These are phyloP conservation scores for Venturia pyrina DNA, from an alignment of 2,329 filamentous ascomycete species.

Conservation along the genomic window DNA sequence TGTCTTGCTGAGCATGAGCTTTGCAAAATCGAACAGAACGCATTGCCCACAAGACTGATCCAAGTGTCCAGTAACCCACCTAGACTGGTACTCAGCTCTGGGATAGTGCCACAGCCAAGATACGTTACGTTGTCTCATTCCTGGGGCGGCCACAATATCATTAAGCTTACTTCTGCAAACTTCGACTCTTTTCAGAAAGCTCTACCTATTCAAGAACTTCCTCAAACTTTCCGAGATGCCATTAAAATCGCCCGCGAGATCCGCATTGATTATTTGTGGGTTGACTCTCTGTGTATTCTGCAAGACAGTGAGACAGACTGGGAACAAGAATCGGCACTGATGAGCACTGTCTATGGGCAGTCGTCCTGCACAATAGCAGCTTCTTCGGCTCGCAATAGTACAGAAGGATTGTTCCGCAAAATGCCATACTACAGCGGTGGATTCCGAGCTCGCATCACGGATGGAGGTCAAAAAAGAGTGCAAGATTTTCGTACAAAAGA, in stretches of 20 bases:
- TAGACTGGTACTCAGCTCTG: background rate
- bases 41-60: background rate
- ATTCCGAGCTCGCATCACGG: background rate
- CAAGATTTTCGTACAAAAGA: background rate
- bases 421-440: background rate
- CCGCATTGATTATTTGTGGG: slow-evolving; percentile 6
- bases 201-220: background rate
- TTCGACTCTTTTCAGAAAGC: background rate
- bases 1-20: background rate
- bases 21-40: background rate
- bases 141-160: slow-evolving; percentile 3
- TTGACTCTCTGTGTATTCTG: slow-evolving; percentile 12
- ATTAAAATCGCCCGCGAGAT: background rate
- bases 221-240: slow-evolving; percentile 10
- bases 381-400: background rate
- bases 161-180: slow-evolving; percentile 1
- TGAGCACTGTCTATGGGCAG: slow-evolving; percentile 4
- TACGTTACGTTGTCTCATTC: slow-evolving; percentile 11
- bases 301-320: slow-evolving; percentile 10
- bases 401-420: background rate
- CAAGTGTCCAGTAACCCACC: background rate
- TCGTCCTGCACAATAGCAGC: background rate
- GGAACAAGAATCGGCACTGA: background rate
- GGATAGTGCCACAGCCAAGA: background rate
- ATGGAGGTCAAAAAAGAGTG: background rate